Evolutionary conservation across 495 filamentous ascomycete species (phyloP).

Genomic region (Penicillium longicatenatum): DNA sequence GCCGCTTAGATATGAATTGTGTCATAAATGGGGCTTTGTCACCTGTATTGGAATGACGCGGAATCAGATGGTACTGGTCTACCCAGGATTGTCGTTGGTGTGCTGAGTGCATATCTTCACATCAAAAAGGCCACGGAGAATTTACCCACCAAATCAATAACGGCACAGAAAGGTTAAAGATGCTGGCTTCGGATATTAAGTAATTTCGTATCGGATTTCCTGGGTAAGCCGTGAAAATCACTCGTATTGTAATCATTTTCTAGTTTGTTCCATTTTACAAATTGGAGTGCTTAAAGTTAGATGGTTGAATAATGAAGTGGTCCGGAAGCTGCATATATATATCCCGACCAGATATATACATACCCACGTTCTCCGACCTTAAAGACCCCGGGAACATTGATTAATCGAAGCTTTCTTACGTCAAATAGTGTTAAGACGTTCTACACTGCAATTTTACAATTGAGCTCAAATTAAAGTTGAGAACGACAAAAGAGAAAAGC

Average conservation of each 20-base stretch:
- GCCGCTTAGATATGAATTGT: neutral
- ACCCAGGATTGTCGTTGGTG: too few species aligned
- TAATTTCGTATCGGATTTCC: neutral
- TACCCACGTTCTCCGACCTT: too few species aligned
- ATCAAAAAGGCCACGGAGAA: neutral
- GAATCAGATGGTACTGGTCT: neutral
- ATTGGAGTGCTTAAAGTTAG: too few species aligned
- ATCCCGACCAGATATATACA: neutral
- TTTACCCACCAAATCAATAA: neutral
- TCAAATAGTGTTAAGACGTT: neutral
- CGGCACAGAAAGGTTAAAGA: too few species aligned
- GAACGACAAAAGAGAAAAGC: constrained; percentile 7
- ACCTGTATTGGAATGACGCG: neutral
- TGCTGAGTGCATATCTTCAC: too few species aligned
- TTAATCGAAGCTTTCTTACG: too few species aligned
- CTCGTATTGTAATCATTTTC: too few species aligned
- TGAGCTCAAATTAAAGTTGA: neutral
- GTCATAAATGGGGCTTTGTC: neutral
- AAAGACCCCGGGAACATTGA: too few species aligned
- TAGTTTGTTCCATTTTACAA: too few species aligned
- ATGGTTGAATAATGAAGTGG: neutral
- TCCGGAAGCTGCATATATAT: neutral
- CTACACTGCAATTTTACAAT: neutral
- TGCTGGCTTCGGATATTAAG: neutral
- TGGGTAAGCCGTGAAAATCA: too few species aligned